Conservation (phyloP, 768 basidiomycete genomes). For the Hygrophoropsis aurantiaca region DNA sequence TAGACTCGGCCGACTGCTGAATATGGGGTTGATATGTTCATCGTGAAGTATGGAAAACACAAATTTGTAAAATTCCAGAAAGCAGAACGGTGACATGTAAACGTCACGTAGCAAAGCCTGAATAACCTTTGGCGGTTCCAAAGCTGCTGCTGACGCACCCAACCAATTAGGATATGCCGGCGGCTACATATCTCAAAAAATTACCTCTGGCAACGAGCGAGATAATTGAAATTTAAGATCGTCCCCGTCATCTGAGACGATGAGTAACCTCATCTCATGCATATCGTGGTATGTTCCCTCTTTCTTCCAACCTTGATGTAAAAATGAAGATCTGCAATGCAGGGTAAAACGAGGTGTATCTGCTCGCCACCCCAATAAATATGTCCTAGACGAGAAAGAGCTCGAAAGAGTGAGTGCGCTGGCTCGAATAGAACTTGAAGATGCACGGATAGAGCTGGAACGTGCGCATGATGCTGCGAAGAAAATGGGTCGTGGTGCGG, state of each 20-base stretch:
- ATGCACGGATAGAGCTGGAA: conserved; percentile 83
- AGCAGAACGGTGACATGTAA: no score
- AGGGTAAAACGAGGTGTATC: conserved; percentile 84
- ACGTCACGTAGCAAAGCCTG: no score
- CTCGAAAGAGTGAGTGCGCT: conserved; percentile 86
- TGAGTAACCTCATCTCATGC: conserved; percentile 77
- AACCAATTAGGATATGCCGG: no score
- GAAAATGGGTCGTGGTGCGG: conserved; percentile 66
- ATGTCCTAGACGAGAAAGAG: conserved; percentile 88
- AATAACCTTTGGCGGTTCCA: no score
- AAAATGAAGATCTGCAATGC: conserved; percentile 3
- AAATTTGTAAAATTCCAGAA: no score
- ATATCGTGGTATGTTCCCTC: conserved; percentile 49
- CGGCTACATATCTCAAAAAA: no score
- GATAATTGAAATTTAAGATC: no score
- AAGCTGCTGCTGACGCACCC: no score
- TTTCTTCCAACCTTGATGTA: not conserved
- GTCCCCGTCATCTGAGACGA: conserved; percentile 34
- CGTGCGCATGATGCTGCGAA: conserved; percentile 75
- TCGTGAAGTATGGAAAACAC: no score
- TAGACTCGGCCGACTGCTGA: no score
- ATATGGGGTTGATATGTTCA: no score
- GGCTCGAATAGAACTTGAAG: conserved; percentile 85
- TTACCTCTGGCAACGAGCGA: no score
- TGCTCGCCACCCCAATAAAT: conserved; percentile 75